Evolutionary conservation across 2,329 filamentous ascomycete genomes (phyloP), one percentile per base, ranked within the genome.

Genomic region (Fusarium tricinctum): DNA sequence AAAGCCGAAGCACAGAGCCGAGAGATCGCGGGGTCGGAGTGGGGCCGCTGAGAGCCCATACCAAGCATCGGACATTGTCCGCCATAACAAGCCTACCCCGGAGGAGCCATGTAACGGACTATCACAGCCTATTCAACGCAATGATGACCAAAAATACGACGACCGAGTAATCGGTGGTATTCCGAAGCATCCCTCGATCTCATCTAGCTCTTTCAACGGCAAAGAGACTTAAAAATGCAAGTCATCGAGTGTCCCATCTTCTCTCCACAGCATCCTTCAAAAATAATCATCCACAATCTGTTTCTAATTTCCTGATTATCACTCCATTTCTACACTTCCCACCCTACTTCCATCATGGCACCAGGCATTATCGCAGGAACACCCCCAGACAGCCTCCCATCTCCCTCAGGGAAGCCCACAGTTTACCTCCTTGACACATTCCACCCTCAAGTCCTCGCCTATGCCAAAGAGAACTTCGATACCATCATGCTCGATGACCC

Each of bases 351-450:
- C 20, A 52, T 7, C 13, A 67, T 67, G 63, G 51, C 63, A 19
- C 64, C 63, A 39, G 47, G 63, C 3, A 20, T 56, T n/a, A 30
- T 67, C 28, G 39, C 46, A 52, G 50, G 45, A 28, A 47, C 38
- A 9, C 43, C 28, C 2, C 58, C 57, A 9, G 57, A 67, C n/a
- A 57, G 17, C 10, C 28, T 46, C 2, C n/a, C 22, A 1, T 12
- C 30, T 2, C 6, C 23, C 23, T 26, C 23, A 26, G 30, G 17
- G 1, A 79, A 80, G 73, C 78, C 78, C 2, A 81, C 77, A 3
- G 75, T 82, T 12, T 82, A 81, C 48, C 61, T 82, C 1, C 69
- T 83, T 5, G 81, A 83, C 43, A 66, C 44, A 4, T 81, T 81
- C 49, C 80, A 81, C 50, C 77, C 78, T 0, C 58, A 73, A 35